Percentiles rank a stretch among this genome's conserved stretches.
phyloP scores from a whole-genome alignment of 257 asterid genomes.

The Plantago elongata region DNA sequence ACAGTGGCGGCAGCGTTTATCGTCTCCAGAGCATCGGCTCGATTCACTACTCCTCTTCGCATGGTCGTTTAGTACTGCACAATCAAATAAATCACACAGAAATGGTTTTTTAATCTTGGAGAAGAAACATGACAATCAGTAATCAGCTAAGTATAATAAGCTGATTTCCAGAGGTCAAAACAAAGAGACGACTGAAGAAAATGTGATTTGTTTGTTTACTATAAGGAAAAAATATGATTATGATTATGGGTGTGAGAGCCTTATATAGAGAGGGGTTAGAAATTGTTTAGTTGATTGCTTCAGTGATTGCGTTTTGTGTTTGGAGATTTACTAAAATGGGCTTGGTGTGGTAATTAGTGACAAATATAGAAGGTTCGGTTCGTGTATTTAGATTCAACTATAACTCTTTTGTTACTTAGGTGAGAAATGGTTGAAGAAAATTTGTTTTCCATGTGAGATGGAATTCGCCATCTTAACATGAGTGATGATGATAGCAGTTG shows the following conservation, averaged over 20 bases:
- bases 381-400: background rate
- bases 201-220: background rate
- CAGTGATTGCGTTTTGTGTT: background rate
- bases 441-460: background rate
- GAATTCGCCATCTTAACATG: no score
- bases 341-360: background rate
- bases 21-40: conserved; percentile 54
- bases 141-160: no score
- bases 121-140: background rate
- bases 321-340: background rate
- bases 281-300: background rate
- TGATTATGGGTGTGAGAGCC: conserved; percentile 7
- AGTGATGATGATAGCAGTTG: no score
- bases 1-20: conserved; percentile 93
- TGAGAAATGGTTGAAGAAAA: conserved; percentile 5
- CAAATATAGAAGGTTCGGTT: background rate
- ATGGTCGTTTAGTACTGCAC: conserved; percentile 12
- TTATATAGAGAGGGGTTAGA: background rate
- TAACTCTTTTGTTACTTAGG: background rate
- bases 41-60: conserved; percentile 49
- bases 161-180: background rate
- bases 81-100: background rate
- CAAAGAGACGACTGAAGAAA: background rate
- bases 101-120: background rate
- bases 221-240: background rate